Percentiles rank a stretch among this genome's conserved stretches.
Evolutionary conservation across 2,329 filamentous ascomycete species (phyloP).

Genomic region (Diaporthe sp.): DNA sequence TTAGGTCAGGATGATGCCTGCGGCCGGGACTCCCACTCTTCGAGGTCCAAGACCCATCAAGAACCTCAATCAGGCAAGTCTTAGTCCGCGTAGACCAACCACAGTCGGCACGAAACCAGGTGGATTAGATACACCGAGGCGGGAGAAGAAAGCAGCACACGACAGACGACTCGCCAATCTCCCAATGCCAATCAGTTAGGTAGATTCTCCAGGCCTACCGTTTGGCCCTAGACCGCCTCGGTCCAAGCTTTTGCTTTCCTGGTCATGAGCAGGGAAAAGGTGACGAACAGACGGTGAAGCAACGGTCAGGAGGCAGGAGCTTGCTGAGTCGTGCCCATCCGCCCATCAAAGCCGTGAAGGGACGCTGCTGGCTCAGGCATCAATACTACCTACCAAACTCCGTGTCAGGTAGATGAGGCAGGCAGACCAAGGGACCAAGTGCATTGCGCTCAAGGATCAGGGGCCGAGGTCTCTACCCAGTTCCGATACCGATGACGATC

Average conservation of each 20-base stretch:
- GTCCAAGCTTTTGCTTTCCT: not conserved
- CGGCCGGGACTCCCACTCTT: not conserved
- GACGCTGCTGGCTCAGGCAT: conserved; percentile 17
- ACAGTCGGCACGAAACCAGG: not conserved
- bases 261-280: not conserved
- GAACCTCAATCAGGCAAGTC: not conserved
- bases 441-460: conserved; percentile 24
- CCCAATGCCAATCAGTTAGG: not conserved
- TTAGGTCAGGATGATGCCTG: conserved; percentile 12
- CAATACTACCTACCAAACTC: conserved; percentile 20
- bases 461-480: not conserved
- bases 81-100: not conserved
- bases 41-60: not conserved
- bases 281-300: not conserved
- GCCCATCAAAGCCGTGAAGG: not conserved
- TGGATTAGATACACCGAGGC: not conserved
- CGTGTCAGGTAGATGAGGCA: conserved; percentile 30
- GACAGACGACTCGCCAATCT: not conserved
- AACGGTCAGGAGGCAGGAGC: not conserved
- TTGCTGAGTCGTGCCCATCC: conserved; percentile 2
- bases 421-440: conserved; percentile 3
- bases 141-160: not conserved
- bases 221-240: conserved; percentile 16
- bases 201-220: not conserved
- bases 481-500: conserved; percentile 2